These are phyloP conservation scores for Apiospora rasikravindrae DNA, from an alignment of 2,329 filamentous ascomycete species.

Conservation along the genomic window DNA sequence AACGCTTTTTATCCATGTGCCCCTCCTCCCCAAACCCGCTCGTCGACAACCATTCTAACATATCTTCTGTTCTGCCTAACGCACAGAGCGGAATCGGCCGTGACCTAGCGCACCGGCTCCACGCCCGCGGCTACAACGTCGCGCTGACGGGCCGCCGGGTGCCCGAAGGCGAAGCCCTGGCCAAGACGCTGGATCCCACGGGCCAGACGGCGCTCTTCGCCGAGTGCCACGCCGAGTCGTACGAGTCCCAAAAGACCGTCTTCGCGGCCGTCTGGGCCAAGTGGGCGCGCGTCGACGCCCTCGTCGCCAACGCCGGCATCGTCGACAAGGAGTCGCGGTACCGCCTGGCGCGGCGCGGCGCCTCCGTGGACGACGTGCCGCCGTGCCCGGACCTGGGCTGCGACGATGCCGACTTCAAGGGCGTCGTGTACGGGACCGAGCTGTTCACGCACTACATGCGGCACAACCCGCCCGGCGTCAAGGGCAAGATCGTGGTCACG, in stretches of 20 bases:
- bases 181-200: not conserved
- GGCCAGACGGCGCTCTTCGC: conserved; percentile 26
- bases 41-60: not conserved
- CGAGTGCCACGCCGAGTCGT: conserved; percentile 26
- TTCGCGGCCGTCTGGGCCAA: conserved; percentile 26
- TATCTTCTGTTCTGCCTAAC: too few relatives aligned
- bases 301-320: conserved; percentile 28
- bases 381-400: conserved; percentile 26
- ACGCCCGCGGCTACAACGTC: conserved; percentile 21
- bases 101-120: conserved; percentile 19
- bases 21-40: not conserved
- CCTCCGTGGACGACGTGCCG: conserved; percentile 23
- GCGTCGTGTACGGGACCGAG: conserved; percentile 27
- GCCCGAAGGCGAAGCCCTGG: conserved; percentile 7
- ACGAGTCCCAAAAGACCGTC: conserved; percentile 22
- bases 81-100: conserved; percentile 19
- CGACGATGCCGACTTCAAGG: conserved; percentile 28
- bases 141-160: conserved; percentile 18
- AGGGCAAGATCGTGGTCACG: conserved; percentile 28
- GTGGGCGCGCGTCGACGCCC: conserved; percentile 26
- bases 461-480: conserved; percentile 22
- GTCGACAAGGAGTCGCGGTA: conserved; percentile 26
- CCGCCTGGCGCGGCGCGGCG: conserved; percentile 21
- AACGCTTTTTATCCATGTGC: not conserved
- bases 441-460: conserved; percentile 29